Evolutionary conservation across 2,329 filamentous ascomycete species (phyloP).

Genomic region (Balansia obtecta): DNA sequence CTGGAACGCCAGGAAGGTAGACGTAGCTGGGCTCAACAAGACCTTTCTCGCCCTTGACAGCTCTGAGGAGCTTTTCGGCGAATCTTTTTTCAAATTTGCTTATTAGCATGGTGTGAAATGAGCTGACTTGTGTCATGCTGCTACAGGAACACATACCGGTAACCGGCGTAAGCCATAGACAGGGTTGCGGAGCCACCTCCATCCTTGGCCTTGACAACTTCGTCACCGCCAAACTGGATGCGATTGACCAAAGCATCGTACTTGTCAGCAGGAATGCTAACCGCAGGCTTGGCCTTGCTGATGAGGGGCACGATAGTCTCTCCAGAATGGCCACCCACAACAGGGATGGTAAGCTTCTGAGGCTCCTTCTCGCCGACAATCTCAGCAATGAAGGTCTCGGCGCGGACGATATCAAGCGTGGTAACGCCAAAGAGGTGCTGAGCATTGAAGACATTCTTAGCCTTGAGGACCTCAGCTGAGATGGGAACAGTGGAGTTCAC

Average conservation of each 20-base stretch:
- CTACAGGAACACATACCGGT: constrained; percentile 47
- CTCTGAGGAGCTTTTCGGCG: constrained; percentile 87
- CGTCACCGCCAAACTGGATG: constrained; percentile 95
- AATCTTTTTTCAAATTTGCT: constrained; percentile 48
- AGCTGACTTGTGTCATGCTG: neutral
- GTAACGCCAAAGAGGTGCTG: constrained; percentile 97
- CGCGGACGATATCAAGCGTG: constrained; percentile 94
- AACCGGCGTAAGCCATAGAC: constrained; percentile 93
- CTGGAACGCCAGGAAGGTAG: constrained; percentile 81
- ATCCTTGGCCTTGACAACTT: constrained; percentile 92
- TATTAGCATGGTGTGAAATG: constrained; percentile 6
- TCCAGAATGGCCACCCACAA: constrained; percentile 93
- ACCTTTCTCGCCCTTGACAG: constrained; percentile 76
- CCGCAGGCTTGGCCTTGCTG: constrained; percentile 72
- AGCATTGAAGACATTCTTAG: constrained; percentile 83
- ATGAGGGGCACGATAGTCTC: constrained; percentile 97
- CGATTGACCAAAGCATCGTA: constrained; percentile 84
- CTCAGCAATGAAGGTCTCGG: constrained; percentile 89
- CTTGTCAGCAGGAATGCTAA: constrained; percentile 78
- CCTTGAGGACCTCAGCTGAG: constrained; percentile 91
- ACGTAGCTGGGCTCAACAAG: constrained; percentile 92
- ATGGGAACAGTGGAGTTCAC: constrained; percentile 99
- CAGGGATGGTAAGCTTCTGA: constrained; percentile 72
- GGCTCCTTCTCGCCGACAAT: constrained; percentile 74
- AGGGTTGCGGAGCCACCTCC: constrained; percentile 82